Base-by-base conservation (phyloP, 129 eudicot genomes). In the Artemisia tridentata region DNA sequence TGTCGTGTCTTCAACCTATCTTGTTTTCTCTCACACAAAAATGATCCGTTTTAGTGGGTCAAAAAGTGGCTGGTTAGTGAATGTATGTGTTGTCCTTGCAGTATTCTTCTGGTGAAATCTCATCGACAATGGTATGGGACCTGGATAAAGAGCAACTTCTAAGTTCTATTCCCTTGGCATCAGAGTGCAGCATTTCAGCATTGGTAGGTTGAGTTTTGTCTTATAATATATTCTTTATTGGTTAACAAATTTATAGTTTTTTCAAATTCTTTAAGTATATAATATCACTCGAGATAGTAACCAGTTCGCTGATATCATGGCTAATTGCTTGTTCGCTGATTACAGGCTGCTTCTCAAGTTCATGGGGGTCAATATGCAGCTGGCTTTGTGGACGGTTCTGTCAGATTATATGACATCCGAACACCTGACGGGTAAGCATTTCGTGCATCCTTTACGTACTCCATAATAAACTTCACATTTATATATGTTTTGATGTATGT, bases 41-140 rank as follows among this genome's bases (percentile, higher is more conserved):
- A 34, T 34, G 41, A 5, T 5, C 41, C 41, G 9, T 34, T 34
- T 34, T 34, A 9, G 41, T 34, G 41, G 41, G 41, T 34, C 41
- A 34, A 34, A 34, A 34, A 38, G 11, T 38, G 7, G 10, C 45
- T 38, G 10, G 45, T 38, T 38, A 38, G 45, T 38, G 10, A 38
- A 38, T 2, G 45, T 1, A 38, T 65, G 4, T 63, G 59, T 68
- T 53, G 31, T 80, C 64, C 3, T 69, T 58, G 47, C 79, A 93
- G 99, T 93, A 81, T 84, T 82, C 92, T 29, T 87, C 96, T 2
- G 96, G 97, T 71, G 97, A 93, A 71, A 80, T 87, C 38, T 84
- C 99, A 27, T 88, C 95, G n/a, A 80, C 89, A 51, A 82, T 85
- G 91, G 88, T 92, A 11, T 90, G 99, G 99, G 97, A 93, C 81